phyloP scores from a whole-genome alignment of 768 basidiomycete species.

The Podaxis sp. region DNA sequence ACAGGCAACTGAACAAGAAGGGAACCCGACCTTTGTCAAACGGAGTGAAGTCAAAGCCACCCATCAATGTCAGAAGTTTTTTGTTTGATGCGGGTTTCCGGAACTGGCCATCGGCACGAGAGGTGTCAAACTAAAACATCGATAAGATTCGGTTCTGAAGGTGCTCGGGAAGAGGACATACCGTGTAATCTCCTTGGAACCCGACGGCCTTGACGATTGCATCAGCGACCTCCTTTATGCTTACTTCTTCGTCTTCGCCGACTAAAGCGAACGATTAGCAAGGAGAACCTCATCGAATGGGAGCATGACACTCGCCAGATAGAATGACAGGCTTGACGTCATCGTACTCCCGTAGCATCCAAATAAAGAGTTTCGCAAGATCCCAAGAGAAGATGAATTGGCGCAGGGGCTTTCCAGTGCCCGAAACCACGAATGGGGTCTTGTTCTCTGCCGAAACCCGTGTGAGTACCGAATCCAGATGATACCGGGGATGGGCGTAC shows the following conservation, averaged over 20 bases:
- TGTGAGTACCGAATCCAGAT: background rate
- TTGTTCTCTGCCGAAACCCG: conserved; percentile 52
- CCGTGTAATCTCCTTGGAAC: conserved; percentile 73
- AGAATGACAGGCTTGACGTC: conserved; percentile 92
- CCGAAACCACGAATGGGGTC: conserved; percentile 83
- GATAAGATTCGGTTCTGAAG: background rate
- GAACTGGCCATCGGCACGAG: conserved; percentile 88
- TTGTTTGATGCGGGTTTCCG: conserved; percentile 94
- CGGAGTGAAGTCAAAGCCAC: conserved; percentile 86
- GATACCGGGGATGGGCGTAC: conserved; percentile 32
- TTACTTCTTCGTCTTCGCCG: conserved; percentile 91
- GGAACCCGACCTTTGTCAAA: conserved; percentile 65
- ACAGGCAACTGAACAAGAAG: background rate
- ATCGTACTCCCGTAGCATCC: conserved; percentile 87
- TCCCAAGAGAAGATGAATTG: conserved; percentile 98
- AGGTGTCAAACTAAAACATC: conserved; percentile 67
- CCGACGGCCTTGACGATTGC: conserved; percentile 83
- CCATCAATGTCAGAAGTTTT: conserved; percentile 74
- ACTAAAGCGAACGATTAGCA: conserved; percentile 37
- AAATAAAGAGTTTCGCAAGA: conserved; percentile 92
- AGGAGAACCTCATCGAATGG: background rate
- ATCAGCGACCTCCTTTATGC: conserved; percentile 86
- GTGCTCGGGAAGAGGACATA: conserved; percentile 27
- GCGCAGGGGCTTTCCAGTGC: conserved; percentile 89
- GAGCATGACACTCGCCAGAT: conserved; percentile 50